These are phyloP conservation scores for Gigaspora rosea DNA, from an alignment of 192 early-diverging fungal species.

Conservation along the genomic window DNA sequence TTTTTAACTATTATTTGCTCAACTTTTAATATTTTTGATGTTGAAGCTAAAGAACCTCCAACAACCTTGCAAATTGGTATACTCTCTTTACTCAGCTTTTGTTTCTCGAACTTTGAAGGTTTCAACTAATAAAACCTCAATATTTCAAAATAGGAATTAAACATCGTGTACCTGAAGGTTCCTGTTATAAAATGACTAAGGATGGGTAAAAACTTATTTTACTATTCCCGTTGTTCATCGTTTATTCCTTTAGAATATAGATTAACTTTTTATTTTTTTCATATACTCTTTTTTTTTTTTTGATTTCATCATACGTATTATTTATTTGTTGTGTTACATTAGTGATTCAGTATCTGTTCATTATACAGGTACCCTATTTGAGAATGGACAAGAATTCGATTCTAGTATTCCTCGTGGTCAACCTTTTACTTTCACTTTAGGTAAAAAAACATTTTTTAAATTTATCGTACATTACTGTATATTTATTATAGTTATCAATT, in stretches of 20 bases:
- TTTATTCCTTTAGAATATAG: not conserved
- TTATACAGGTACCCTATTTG: constrained; percentile 71
- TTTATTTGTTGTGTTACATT: not conserved
- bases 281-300: not conserved
- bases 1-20: constrained; percentile 6
- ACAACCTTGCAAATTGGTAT: constrained; percentile 31
- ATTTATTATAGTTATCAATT: not conserved
- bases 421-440: constrained; percentile 74
- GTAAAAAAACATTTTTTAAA: constrained; percentile 32
- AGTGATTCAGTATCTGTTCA: constrained; percentile 75
- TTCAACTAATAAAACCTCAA: not conserved
- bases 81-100: too few species aligned
- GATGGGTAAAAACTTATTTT: constrained; percentile 19
- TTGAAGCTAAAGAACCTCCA: constrained; percentile 22
- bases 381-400: constrained; percentile 72
- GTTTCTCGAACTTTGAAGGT: too few species aligned
- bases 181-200: constrained; percentile 12
- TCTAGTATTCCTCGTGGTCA: constrained; percentile 63
- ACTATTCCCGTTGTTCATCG: not conserved
- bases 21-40: not conserved
- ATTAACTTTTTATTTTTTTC: not conserved
- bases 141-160: constrained; percentile 27
- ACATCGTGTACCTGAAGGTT: constrained; percentile 20
- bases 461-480: constrained; percentile 4
- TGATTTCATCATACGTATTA: not conserved